Evolutionary conservation across 176 grass and related monocot species (phyloP), one percentile per base, ranked within the genome.

Genomic region (Carex pumila): DNA sequence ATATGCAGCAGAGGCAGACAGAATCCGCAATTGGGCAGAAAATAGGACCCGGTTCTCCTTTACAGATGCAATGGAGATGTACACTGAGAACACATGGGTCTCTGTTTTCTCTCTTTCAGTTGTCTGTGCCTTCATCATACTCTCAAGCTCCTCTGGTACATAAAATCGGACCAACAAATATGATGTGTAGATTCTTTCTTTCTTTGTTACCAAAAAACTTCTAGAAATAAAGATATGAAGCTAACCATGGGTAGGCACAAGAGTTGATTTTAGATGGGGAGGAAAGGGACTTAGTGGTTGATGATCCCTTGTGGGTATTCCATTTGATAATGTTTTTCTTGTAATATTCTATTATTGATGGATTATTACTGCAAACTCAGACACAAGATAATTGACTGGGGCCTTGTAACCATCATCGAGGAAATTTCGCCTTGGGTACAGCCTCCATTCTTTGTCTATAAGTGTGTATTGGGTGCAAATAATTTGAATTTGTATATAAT

Each of bases 21-120:
- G 97, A 71, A 93, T 99, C 83, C 90, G 97, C 78, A 96, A 96
- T 61, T 99, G 97, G 97, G 97, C 97, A 21, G 93, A 99, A 87
- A 99, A 94, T 78, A 88, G 97, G 36, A 87, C 97, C 4, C 88
- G 87, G 10, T 96, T 99, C 67, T 99, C 97, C 21, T 92, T 99
- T 84, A 96, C 97, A 2, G 97, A 99, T 57, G 97, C 97, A 68
- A 99, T 96, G 97, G 97, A 96, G 88, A 94, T 99, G 97, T 96
- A 99, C 65, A 88, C 93, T 0, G 97, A 99, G 83, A 99, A 87
- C 86, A 99, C 93, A 6, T 99, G 97, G 97, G 85, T 96, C 34
- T 99, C 97, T 1, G 97, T 99, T 5, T 99, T 99, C 90, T 99
- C 97, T 1, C 91, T 99, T 31, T 99, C 97, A 0, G 97, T 99